A percentile compares a stretch with the other conserved stretches of the same genome.
Evolutionary conservation across 2,329 filamentous ascomycete genomes (phyloP).

Genomic region (Sclerotinia nivalis): DNA sequence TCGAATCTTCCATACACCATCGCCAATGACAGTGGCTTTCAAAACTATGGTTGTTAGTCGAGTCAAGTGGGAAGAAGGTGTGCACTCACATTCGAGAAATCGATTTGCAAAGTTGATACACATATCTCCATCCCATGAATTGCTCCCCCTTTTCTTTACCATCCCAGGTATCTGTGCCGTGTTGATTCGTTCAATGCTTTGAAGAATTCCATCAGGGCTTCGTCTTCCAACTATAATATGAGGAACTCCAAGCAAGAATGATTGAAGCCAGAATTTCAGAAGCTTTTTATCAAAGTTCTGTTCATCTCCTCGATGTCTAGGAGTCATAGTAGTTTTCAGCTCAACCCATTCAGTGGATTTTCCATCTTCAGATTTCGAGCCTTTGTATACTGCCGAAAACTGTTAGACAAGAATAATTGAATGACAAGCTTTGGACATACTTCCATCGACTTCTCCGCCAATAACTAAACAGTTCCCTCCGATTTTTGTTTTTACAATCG

Average conservation of each 20-base stretch:
- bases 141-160: conserved; percentile 64
- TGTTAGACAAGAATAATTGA: conserved; percentile 19
- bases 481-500: conserved; percentile 84
- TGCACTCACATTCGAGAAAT: conserved; percentile 71
- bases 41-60: conserved; percentile 52
- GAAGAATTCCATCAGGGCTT: conserved; percentile 68
- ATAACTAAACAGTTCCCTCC: conserved; percentile 74
- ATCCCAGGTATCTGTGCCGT: conserved; percentile 76
- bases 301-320: conserved; percentile 69
- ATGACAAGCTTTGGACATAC: conserved; percentile 46
- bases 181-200: conserved; percentile 73
- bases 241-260: conserved; percentile 88
- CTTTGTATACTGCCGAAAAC: conserved; percentile 61
- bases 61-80: not conserved
- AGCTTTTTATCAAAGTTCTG: conserved; percentile 84
- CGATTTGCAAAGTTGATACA: conserved; percentile 86
- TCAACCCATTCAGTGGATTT: conserved; percentile 88
- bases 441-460: conserved; percentile 90
- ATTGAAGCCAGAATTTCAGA: conserved; percentile 95
- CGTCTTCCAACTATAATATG: conserved; percentile 91
- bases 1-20: conserved; percentile 78
- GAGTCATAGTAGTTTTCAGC: conserved; percentile 72
- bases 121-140: conserved; percentile 84
- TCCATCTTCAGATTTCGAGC: conserved; percentile 69
- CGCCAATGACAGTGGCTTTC: conserved; percentile 60